Evolutionary conservation across 78 protist species (phyloP).

Genomic region (Isochrysis galbana): DNA sequence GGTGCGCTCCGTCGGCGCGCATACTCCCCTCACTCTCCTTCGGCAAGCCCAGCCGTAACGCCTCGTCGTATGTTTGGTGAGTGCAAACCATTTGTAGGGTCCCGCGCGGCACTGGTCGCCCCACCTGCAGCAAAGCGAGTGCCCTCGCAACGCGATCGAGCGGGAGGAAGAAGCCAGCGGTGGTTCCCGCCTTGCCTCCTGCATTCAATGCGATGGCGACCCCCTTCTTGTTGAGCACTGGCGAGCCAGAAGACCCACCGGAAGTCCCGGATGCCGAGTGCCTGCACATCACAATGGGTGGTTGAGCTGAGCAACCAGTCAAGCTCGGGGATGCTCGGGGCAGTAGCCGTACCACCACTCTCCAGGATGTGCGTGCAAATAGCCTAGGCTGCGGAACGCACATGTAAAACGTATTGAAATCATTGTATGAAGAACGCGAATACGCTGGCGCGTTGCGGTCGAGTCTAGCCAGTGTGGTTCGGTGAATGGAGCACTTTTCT

Average conservation of each 20-base stretch:
- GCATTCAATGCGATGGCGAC: slow-evolving; percentile 4
- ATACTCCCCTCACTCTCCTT: background rate
- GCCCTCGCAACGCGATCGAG: background rate
- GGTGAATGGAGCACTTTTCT: slow-evolving; percentile 58
- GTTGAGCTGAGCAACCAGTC: too few species aligned
- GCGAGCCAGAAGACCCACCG: slow-evolving; percentile 16
- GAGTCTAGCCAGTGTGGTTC: slow-evolving; percentile 51
- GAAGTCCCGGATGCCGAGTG: background rate
- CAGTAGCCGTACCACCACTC: too few species aligned
- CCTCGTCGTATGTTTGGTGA: slow-evolving; percentile 23
- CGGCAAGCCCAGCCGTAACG: slow-evolving; percentile 10
- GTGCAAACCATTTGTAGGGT: background rate
- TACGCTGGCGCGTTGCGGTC: slow-evolving; percentile 58
- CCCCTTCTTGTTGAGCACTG: slow-evolving; percentile 18
- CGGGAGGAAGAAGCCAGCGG: slow-evolving; percentile 10
- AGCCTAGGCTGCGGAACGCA: too few species aligned
- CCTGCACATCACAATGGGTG: background rate
- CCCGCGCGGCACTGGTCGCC: background rate
- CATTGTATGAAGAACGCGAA: slow-evolving; percentile 25
- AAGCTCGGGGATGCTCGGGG: too few species aligned
- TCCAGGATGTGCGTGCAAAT: too few species aligned
- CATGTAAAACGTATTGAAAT: slow-evolving; percentile 57
- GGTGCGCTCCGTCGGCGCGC: background rate
- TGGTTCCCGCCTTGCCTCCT: background rate
- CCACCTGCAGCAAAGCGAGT: background rate